Evolutionary conservation across 768 basidiomycete genomes (phyloP).

Genomic region (Pulveroboletus sp.): DNA sequence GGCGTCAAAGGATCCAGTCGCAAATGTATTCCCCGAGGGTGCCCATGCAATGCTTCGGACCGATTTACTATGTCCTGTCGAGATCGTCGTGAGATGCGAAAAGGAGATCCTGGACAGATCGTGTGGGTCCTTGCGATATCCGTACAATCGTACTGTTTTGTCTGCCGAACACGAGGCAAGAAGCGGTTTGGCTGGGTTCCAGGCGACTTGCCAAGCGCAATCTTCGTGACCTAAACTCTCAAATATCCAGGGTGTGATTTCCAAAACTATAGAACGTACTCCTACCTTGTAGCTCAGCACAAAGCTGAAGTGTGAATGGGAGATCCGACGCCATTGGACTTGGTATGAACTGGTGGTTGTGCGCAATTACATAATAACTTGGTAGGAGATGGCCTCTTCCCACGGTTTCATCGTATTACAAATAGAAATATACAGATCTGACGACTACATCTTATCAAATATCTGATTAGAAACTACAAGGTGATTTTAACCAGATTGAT

Average conservation of each 20-base stretch:
- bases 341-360: not conserved
- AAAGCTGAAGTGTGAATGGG: conserved; percentile 17
- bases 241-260: not conserved
- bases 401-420: no score
- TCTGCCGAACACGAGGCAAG: conserved; percentile 94
- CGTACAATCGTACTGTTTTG: conserved; percentile 83
- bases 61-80: conserved; percentile 83
- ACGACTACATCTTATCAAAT: no score
- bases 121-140: conserved; percentile 41
- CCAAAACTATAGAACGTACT: not conserved
- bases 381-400: not conserved
- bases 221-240: conserved; percentile 62
- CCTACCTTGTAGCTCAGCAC: conserved; percentile 24
- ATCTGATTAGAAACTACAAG: no score
- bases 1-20: conserved; percentile 91
- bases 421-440: no score
- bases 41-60: conserved; percentile 86
- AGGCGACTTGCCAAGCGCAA: conserved; percentile 82
- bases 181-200: conserved; percentile 78
- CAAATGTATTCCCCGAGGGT: conserved; percentile 80
- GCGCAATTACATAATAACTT: not conserved
- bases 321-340: conserved; percentile 17
- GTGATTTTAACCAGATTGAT: no score
- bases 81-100: conserved; percentile 57
- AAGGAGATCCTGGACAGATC: conserved; percentile 33